These are phyloP conservation scores for Candida sanyaensis DNA, from an alignment of 1,139 yeast genomes.

Conservation along the genomic window DNA sequence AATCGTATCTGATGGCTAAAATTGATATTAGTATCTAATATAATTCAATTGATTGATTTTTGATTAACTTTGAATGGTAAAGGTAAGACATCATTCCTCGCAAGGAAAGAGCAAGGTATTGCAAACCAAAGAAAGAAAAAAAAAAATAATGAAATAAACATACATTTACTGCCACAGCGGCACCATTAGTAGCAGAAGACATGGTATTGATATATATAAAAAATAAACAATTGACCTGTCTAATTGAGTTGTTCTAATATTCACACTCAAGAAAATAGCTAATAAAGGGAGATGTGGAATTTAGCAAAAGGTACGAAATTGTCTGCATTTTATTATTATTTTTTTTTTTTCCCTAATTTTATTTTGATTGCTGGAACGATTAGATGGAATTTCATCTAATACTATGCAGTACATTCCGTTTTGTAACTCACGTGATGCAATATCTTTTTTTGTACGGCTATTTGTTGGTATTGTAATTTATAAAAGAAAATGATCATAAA, in stretches of 20 bases:
- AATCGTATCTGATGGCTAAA: conserved; percentile 13
- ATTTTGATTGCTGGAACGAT: conserved; percentile 1
- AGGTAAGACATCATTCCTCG: neutral
- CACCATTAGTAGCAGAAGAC: neutral
- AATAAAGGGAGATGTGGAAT: neutral
- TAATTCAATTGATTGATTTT: too few species aligned
- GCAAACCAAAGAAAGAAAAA: too few species aligned
- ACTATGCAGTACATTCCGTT: conserved; percentile 1
- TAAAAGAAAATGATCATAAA: too few species aligned
- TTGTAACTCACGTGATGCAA: neutral
- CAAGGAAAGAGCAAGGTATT: neutral
- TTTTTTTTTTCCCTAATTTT: neutral
- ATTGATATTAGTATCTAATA: too few species aligned
- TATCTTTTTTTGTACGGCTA: too few species aligned
- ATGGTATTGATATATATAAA: neutral
- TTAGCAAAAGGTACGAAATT: neutral
- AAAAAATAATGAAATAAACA: neutral
- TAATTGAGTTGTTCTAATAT: neutral
- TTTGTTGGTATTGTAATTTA: too few species aligned
- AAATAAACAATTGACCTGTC: neutral
- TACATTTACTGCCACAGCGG: neutral
- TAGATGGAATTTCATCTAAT: conserved; percentile 1
- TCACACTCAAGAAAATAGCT: neutral
- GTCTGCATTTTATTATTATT: neutral
- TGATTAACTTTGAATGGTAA: too few species aligned